Conservation (phyloP, 176 grass and related monocot genomes). For the Lolium perenne region DNA sequence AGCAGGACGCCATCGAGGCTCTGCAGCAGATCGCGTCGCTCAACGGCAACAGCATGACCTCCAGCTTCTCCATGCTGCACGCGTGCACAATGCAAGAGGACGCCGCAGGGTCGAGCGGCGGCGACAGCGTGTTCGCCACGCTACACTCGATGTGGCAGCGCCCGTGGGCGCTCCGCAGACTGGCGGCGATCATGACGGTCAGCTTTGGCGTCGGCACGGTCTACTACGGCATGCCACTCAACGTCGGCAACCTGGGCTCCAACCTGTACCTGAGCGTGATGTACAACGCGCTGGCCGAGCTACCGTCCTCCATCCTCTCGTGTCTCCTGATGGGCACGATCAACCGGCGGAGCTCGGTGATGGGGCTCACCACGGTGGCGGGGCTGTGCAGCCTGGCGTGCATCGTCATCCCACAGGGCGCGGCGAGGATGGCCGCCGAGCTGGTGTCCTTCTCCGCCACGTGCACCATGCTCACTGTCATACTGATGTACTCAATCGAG, state of each 20-base stretch:
- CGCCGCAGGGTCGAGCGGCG: neutral
- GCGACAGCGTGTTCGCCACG: conserved; percentile 45
- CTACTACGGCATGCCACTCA: conserved; percentile 94
- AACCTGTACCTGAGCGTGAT: conserved; percentile 47
- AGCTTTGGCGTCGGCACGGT: conserved; percentile 78
- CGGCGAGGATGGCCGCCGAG: too few relatives aligned
- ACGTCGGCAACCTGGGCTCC: conserved; percentile 81
- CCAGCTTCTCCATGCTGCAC: conserved; percentile 80
- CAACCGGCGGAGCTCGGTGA: too few relatives aligned
- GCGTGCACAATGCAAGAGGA: conserved; percentile 40
- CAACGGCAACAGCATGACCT: neutral
- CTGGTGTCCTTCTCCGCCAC: too few relatives aligned
- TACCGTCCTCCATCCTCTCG: conserved; percentile 59
- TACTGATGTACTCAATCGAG: conserved; percentile 80
- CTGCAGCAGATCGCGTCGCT: too few relatives aligned
- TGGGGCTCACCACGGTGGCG: too few relatives aligned
- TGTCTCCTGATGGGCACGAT: conserved; percentile 46
- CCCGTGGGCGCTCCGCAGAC: conserved; percentile 54
- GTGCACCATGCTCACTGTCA: conserved; percentile 13
- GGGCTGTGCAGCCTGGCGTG: too few relatives aligned
- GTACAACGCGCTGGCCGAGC: conserved; percentile 75
- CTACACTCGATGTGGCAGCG: conserved; percentile 57
- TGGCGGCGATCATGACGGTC: conserved; percentile 49
- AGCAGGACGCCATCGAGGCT: too few relatives aligned
- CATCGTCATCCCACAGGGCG: too few relatives aligned